Base-by-base conservation (phyloP, 2,329 filamentous ascomycete species). In the Periconia sp. region DNA sequence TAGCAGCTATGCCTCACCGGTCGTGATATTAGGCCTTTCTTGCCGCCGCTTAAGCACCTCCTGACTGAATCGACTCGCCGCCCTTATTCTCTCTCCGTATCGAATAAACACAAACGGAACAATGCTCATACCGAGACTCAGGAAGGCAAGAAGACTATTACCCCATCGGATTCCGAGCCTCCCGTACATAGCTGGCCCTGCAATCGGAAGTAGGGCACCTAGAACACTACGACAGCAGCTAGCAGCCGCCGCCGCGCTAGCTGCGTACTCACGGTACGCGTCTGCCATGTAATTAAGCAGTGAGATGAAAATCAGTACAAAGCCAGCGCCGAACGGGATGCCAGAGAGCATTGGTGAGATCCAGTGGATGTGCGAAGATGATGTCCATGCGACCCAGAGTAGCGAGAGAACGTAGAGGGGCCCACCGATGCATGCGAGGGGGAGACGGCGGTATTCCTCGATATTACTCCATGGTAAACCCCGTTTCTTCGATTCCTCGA, bases 181-280 rank as follows among this genome's bases (percentile, higher is more conserved):
- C 22, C 23, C 33, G 36, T 47, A 74, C 71, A 74, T 87, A 58
- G 87, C 82, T 1, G 74, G 77, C 0, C 86, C 81, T 63, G 92
- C 92, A 2, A 92, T 77, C 0, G 88, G 88, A 73, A 92, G 91
- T 1, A 78, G 82, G 4, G 87, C 86, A 46, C 86, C 88, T 49
- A 83, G 84, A 11, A 89, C 75, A 1, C 85, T 89, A 48, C 88
- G 83, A 29, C 92, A 69, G 57, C 92, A 85, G 0, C 87, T 86
- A 69, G 90, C 87, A 33, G 86, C 84, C 3, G 87, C 87, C 5
- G 89, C 74, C 0, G 83, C 85, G 0, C 83, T 87, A 0, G 87
- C 87, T 2, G 88, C 86, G 50, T 84, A 91, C 51, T 89, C 84
- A 43, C 83, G 82, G 65, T 88, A 75, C 17, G 54, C 48, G 35